Evolutionary conservation across 2,329 filamentous ascomycete species (phyloP).

Genomic region (Penicillium sp.): DNA sequence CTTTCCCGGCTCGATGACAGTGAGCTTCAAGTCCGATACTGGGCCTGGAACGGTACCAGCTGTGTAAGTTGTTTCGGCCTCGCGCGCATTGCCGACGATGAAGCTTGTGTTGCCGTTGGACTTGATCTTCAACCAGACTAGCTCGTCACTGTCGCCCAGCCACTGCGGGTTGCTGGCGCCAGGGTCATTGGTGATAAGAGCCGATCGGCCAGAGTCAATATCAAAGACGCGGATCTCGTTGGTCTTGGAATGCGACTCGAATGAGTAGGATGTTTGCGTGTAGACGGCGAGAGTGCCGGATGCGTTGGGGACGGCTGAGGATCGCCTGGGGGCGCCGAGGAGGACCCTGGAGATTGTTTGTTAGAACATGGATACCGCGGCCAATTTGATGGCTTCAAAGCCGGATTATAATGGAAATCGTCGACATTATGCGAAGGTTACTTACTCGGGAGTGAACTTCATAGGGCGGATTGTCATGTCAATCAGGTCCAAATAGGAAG

Average conservation of each 20-base stretch:
- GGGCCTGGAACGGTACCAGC: constrained; percentile 50
- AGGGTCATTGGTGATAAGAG: constrained; percentile 47
- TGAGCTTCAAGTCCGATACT: constrained; percentile 50
- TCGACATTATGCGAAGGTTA: neutral
- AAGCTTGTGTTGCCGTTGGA: constrained; percentile 52
- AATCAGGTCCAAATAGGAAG: constrained; percentile 18
- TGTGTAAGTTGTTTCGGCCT: constrained; percentile 45
- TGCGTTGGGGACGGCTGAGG: constrained; percentile 48
- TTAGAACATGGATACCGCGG: neutral
- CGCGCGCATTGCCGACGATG: constrained; percentile 45
- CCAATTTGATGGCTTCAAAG: neutral
- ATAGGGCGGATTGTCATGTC: constrained; percentile 45
- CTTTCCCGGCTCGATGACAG: constrained; percentile 43
- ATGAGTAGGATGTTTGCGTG: constrained; percentile 53
- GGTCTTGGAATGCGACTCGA: constrained; percentile 51
- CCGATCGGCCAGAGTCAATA: constrained; percentile 43
- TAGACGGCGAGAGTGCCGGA: constrained; percentile 51
- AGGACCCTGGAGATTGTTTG: constrained; percentile 40
- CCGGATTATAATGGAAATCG: no score
- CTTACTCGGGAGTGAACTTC: constrained; percentile 48
- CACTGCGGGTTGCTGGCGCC: constrained; percentile 51
- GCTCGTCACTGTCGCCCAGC: constrained; percentile 46
- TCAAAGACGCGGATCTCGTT: constrained; percentile 51
- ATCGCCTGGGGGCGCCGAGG: constrained; percentile 50
- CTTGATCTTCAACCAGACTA: constrained; percentile 51